A percentile compares a stretch with the other conserved stretches of the same genome.
These are phyloP conservation scores for Cryphonectria japonica DNA, from an alignment of 2,329 filamentous ascomycete species.

Conservation along the genomic window DNA sequence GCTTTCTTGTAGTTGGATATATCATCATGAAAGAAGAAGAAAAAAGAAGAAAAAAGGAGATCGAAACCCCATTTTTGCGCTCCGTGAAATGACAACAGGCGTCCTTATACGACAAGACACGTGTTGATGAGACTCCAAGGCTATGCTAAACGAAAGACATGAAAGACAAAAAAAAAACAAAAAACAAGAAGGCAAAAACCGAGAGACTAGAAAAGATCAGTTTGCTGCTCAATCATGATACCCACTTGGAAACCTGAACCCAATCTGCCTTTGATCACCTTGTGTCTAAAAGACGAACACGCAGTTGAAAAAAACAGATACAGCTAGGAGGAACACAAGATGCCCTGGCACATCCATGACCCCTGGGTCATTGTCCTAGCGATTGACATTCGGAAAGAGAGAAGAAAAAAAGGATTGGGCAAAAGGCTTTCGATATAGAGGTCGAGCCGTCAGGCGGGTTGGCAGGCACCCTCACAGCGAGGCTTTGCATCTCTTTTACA, in stretches of 20 bases:
- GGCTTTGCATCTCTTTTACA: not conserved
- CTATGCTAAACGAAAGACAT: constrained; percentile 5
- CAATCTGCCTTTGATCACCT: not conserved
- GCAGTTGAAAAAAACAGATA: not conserved
- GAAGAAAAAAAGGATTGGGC: too few species aligned
- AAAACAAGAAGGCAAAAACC: not conserved
- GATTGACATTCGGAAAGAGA: not conserved
- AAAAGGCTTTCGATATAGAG: not conserved
- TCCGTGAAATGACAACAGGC: constrained; percentile 9
- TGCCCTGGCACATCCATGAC: not conserved
- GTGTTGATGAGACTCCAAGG: not conserved
- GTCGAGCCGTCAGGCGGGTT: not conserved
- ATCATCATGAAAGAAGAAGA: not conserved
- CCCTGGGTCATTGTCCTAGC: not conserved
- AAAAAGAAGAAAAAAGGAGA: too few species aligned
- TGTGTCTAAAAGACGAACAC: not conserved
- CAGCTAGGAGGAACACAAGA: not conserved
- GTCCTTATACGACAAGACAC: not conserved
- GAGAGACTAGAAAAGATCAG: not conserved
- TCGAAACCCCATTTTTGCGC: not conserved
- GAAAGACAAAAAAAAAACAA: too few species aligned
- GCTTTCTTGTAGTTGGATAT: not conserved
- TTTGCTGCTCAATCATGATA: not conserved
- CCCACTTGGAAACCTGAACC: not conserved
- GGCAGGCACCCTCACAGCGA: not conserved